Evolutionary conservation across 1,139 yeast genomes (phyloP).

Genomic region (Candida mesenterica): DNA sequence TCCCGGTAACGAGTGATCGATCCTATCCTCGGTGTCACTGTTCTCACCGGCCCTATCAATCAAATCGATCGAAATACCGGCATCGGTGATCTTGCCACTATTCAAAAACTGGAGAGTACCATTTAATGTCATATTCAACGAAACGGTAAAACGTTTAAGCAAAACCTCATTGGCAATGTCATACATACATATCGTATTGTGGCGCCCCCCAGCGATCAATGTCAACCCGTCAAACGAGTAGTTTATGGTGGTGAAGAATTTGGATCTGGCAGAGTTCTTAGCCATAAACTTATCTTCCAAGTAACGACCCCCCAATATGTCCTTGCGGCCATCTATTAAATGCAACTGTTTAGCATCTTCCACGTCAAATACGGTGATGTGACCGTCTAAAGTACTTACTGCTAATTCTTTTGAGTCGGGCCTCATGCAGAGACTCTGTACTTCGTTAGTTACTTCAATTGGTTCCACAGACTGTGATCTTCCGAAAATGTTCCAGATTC

Average conservation of each 20-base stretch:
- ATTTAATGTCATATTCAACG: constrained; percentile 84
- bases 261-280: constrained; percentile 78
- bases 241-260: constrained; percentile 74
- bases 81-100: constrained; percentile 81
- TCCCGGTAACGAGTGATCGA: constrained; percentile 81
- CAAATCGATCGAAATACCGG: constrained; percentile 72
- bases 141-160: constrained; percentile 75
- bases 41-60: constrained; percentile 85
- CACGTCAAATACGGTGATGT: constrained; percentile 77
- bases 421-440: constrained; percentile 77
- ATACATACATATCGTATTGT: constrained; percentile 86
- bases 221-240: constrained; percentile 90
- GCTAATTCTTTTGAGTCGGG: constrained; percentile 93
- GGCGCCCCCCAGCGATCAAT: constrained; percentile 89
- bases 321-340: constrained; percentile 81
- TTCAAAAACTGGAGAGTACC: constrained; percentile 84
- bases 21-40: constrained; percentile 80
- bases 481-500: constrained; percentile 91
- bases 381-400: constrained; percentile 87
- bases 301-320: constrained; percentile 85
- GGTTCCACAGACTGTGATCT: constrained; percentile 89
- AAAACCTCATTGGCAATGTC: constrained; percentile 87
- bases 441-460: constrained; percentile 80
- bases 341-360: constrained; percentile 80
- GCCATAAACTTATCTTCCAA: constrained; percentile 78